Base-by-base conservation (phyloP, 148 eudicot genomes). In the Rhododendron williamsianum region DNA sequence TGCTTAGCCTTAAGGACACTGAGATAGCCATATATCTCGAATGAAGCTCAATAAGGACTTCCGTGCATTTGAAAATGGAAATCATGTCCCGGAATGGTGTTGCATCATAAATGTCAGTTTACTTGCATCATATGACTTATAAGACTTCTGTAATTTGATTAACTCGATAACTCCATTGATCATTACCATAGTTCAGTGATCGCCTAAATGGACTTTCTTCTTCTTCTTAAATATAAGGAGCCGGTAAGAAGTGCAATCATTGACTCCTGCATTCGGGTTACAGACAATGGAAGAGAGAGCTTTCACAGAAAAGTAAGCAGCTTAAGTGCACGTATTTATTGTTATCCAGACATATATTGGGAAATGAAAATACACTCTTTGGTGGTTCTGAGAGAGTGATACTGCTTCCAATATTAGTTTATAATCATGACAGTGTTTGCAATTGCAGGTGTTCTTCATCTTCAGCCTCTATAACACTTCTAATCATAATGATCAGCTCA, bases 231-330 rank as follows among this genome's bases (percentile, higher is more conserved):
- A 9, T 63, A 72, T 52, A 87, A 94, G 98, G 93, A 88, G 87
- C 95, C 94, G 60, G 51, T 90, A 71, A 90, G 95, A 87, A 92
- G 93, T 87, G 93, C 98, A 81, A 88, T 94, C 63, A 90, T 94
- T 49, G 95, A 94, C 89, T 93, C 95, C 16, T 90, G 93, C 87
- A 89, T 94, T 81, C 89, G 95, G 81, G 93, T 93, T 11, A 91
- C 90, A 3, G 98, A 94, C 76, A 91, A 93, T 84, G 98, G 98
- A 85, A 90, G 92, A 88, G 92, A 92, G 84, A 87, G 86, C 87
- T 73, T 84, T 85, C 84, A 86, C 30, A 89, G 91, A 90, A 94
- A 92, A 89, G 98, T 94, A 90, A 27, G 90, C 46, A 15, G 49
- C 25, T 71, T 65, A 4, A 21, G 4, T 23, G 49, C 36, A 71